phyloP scores from a whole-genome alignment of 2,329 filamentous ascomycete genomes.

The Colletotrichum eremochloae region DNA sequence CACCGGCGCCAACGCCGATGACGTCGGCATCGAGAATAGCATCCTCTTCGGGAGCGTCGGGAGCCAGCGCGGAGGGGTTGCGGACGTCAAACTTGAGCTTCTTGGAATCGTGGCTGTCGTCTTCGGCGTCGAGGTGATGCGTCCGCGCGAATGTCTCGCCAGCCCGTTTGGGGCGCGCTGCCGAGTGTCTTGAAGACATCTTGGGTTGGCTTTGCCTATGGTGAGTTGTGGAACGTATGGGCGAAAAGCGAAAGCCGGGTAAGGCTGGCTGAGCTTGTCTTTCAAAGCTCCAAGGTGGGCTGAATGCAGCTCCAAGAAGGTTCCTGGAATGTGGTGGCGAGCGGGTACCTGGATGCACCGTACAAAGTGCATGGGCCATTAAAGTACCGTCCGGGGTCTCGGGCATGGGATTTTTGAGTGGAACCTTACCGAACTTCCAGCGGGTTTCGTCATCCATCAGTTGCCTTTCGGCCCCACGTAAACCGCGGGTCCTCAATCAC shows the following conservation, averaged over 20 bases:
- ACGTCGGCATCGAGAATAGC: constrained; percentile 90
- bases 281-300: constrained; percentile 28
- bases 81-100: constrained; percentile 94
- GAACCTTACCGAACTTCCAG: constrained; percentile 30
- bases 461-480: constrained; percentile 43
- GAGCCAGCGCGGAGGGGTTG: constrained; percentile 91
- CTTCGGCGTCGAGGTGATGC: constrained; percentile 71
- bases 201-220: neutral
- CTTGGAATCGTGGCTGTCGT: constrained; percentile 68
- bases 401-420: constrained; percentile 27
- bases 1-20: constrained; percentile 81
- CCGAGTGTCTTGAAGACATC: constrained; percentile 71
- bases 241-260: constrained; percentile 12
- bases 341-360: constrained; percentile 12
- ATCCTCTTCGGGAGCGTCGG: constrained; percentile 81
- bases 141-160: constrained; percentile 85
- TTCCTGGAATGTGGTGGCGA: constrained; percentile 13
- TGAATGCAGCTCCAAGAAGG: constrained; percentile 27
- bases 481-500: constrained; percentile 25
- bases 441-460: constrained; percentile 44
- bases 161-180: constrained; percentile 84
- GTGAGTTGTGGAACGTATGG: neutral
- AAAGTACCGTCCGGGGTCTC: constrained; percentile 31
- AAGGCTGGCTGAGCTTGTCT: constrained; percentile 25
- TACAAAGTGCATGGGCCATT: constrained; percentile 30